Base-by-base conservation (phyloP, 1,284 basidiomycete genomes). In the Cutaneotrichosporon dermatis region DNA sequence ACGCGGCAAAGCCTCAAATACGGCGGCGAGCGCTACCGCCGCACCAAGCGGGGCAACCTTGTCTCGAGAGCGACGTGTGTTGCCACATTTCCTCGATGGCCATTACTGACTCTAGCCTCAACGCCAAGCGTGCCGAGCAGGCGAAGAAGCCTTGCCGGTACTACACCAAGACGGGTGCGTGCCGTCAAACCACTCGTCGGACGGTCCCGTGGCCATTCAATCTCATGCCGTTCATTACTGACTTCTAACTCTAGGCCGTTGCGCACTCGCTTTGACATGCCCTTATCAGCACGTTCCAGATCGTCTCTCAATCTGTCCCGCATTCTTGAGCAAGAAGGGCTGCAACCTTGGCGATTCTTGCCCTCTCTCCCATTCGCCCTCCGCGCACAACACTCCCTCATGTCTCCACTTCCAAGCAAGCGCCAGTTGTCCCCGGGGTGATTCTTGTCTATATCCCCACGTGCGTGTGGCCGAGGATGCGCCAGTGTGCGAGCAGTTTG, bases 221-320 rank as follows among this genome's bases (percentile, higher is more conserved):
- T 33, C 6, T 12, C 25, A 61, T 53, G 60, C 33, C n/a, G 13
- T 36, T 2, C 33, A 13, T 15, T 54, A 54, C 62, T 66, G 48
- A 59, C 68, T 70, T 60, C 57, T 69, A 64, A 60, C 54, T 25
- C 25, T 39, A 96, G 93, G 93, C 73, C 81, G 87, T 50, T 97
- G 93, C 80, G 86, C 85, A 68, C 88, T 89, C 66, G 93, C 89
- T 33, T 83, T 91, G 57, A 94, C 90, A 25, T 97, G 93, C 80
- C 84, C 85, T 59, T 94, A 93, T 80, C 85, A 88, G 73, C 93
- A 97, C 79, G 89, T 93, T 72, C 86, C 92, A 11, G 79, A 82
- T 71, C 92, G 92, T 78, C 88, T 95, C 68, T 88, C 93, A 56
- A 89, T 96, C 69, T 97, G 93, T 78, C 92, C 91, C 81, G 83